These are phyloP conservation scores for Maudiozyma turicensis DNA, from an alignment of 805 yeast species.

Conservation along the genomic window DNA sequence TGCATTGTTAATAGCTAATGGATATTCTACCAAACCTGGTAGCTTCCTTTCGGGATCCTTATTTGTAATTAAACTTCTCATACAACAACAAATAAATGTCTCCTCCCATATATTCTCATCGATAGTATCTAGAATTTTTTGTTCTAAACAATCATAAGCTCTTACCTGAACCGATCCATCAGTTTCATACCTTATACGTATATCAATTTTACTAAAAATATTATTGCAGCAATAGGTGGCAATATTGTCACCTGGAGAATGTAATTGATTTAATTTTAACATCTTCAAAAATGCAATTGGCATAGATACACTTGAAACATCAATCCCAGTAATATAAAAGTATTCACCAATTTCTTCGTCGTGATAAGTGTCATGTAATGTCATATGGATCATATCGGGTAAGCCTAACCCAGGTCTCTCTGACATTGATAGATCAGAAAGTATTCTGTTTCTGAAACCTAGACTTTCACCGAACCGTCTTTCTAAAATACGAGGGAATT, in stretches of 20 bases:
- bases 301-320: constrained; percentile 35
- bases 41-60: constrained; percentile 46
- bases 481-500: constrained; percentile 24
- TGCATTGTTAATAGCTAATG: constrained; percentile 29
- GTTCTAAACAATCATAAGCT: constrained; percentile 24
- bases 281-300: constrained; percentile 41
- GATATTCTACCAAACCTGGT: constrained; percentile 49
- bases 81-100: constrained; percentile 45
- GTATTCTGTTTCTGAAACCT: constrained; percentile 17
- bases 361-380: constrained; percentile 34
- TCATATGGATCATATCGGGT: constrained; percentile 50
- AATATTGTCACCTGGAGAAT: constrained; percentile 16
- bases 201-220: constrained; percentile 61
- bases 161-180: constrained; percentile 26
- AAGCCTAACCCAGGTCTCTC: constrained; percentile 50
- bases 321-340: constrained; percentile 40
- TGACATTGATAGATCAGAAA: constrained; percentile 10
- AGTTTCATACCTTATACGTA: constrained; percentile 48
- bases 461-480: constrained; percentile 25
- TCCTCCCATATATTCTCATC: constrained; percentile 47
- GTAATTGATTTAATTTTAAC: constrained; percentile 18
- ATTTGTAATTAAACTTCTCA: constrained; percentile 44
- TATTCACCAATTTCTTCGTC: constrained; percentile 41
- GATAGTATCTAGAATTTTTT: constrained; percentile 25
- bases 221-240: constrained; percentile 62